Evolutionary conservation across 768 basidiomycete genomes (phyloP), one percentile per base, ranked within the genome.

Genomic region (Macrocybe gigantea): DNA sequence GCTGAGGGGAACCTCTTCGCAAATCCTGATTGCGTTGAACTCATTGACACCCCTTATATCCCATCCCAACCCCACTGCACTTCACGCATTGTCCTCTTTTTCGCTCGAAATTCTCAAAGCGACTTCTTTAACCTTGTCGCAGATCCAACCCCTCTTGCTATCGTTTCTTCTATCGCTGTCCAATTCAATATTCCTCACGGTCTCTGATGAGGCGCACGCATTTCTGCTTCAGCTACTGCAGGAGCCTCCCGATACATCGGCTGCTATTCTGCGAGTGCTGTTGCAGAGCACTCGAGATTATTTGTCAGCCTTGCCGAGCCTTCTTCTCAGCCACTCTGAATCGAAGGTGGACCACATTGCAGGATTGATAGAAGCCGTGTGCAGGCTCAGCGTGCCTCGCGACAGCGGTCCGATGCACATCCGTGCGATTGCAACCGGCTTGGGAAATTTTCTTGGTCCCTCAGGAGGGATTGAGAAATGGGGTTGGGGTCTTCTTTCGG

Each of bases 381-480:
- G 91, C 56, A 66, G 70, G 39, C 66, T 88, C 6, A 4, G 2
- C 22, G 69, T 72, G 3, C 43, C 51, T 33, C 32, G 52, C 4
- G 15, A 45, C 12, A 53, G 47, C 3, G 57, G 60, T 45, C 41
- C 56, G 9, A 39, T 50, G n/a, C 35, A 52, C 6, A 59, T 67
- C 10, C 55, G 76, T 30, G 57, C 68, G 1, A 71, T 88, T 33
- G 71, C 77, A 10, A 62, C 69, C 11, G 74, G 71, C 9, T 68
- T 90, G 2, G 78, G 74, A 6, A 77, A 75, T 47, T 71, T 93
- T 5, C 73, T 95, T 1, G 93, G 93, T 3, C 85, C 92, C 1
- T 76, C 69, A 0, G 91, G 92, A 5, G 85, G 88, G 0, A 80
- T 96, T 12, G 92, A 96, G 56, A 83, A 83, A 62, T 98, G 93